A percentile compares a stretch with the other conserved stretches of the same genome.
These are phyloP conservation scores for Stylosanthes scabra DNA, from an alignment of 331 rosid species.

Conservation along the genomic window DNA sequence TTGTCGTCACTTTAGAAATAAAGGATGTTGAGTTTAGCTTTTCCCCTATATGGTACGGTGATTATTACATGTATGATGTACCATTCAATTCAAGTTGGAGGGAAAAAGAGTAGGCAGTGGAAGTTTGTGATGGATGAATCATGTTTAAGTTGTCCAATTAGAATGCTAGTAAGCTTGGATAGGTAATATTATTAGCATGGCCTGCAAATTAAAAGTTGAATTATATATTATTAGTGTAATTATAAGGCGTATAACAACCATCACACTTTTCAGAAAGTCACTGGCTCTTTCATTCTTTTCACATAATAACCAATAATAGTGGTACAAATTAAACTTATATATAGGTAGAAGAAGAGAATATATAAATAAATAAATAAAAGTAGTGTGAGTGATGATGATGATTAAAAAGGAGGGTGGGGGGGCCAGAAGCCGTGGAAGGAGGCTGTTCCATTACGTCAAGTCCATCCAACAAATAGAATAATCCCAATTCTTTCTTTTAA, in stretches of 20 bases:
- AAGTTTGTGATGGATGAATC: not conserved
- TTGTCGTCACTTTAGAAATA: not conserved
- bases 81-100: not conserved
- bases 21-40: not conserved
- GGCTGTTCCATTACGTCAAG: slow-evolving; percentile 41
- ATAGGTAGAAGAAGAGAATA: not conserved
- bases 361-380: too few relatives aligned
- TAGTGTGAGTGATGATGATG: too few relatives aligned
- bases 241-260: slow-evolving; percentile 11
- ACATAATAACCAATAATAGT: too few relatives aligned
- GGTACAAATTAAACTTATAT: too few relatives aligned
- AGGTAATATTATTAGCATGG: not conserved
- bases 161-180: not conserved
- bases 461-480: not conserved
- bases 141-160: not conserved
- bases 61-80: not conserved
- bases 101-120: not conserved
- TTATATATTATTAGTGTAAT: not conserved
- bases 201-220: not conserved
- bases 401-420: slow-evolving; percentile 22
- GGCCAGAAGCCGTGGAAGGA: slow-evolving; percentile 34
- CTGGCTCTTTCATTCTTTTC: too few relatives aligned
- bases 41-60: not conserved
- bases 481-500: slow-evolving; percentile 36
- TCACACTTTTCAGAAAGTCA: not conserved